phyloP scores from a whole-genome alignment of 2,329 filamentous ascomycete genomes.

The Fusarium ambrosium region DNA sequence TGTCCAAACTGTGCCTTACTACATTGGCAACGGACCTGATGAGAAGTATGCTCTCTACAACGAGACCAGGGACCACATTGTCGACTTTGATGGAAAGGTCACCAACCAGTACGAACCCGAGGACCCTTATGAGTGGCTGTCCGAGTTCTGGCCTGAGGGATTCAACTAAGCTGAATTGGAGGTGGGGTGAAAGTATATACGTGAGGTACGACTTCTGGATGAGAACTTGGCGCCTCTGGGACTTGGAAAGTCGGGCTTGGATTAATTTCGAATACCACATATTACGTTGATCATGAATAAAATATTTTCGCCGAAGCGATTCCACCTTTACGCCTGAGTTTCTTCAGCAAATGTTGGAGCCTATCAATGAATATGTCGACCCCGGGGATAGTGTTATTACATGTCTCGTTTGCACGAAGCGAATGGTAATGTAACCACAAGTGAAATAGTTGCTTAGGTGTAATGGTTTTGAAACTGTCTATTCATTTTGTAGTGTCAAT shows the following conservation, averaged over 20 bases:
- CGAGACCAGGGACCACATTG: constrained; percentile 44
- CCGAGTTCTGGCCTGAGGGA: constrained; percentile 60
- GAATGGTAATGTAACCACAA: not conserved
- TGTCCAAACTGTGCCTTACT: constrained; percentile 46
- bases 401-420: not conserved
- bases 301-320: not conserved
- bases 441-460: rapidly evolving
- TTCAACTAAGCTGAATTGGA: constrained; percentile 33
- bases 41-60: constrained; percentile 49
- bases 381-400: too few species aligned
- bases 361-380: too few species aligned
- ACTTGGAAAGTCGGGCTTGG: not conserved
- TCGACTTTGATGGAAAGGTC: constrained; percentile 42
- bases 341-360: not conserved
- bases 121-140: constrained; percentile 66
- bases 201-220: not conserved
- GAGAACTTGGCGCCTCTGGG: not conserved
- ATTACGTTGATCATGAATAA: not conserved
- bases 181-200: not conserved
- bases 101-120: constrained; percentile 44
- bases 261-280: not conserved
- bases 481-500: not conserved
- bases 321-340: not conserved
- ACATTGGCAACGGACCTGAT: constrained; percentile 44
- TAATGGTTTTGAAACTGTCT: not conserved